Evolutionary conservation across 441 rosid species (phyloP), one percentile per base, ranked within the genome.

Genomic region (Theobroma grandiflorum): DNA sequence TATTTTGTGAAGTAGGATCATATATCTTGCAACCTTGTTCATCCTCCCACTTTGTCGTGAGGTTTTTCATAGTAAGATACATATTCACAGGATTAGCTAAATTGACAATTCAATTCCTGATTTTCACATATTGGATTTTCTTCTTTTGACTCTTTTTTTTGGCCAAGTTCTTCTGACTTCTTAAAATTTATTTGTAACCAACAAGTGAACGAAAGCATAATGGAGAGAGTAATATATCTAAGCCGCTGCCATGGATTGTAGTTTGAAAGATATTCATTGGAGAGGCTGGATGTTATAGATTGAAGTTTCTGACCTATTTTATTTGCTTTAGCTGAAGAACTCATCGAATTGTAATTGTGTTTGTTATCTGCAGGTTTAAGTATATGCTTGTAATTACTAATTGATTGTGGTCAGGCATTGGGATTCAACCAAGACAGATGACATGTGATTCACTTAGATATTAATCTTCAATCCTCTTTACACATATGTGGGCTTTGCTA

Each of bases 331-430:
- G 31, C n/a, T 79, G 45, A 64, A 72, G 78, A 63, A 40, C 74
- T 80, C 70, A 47, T 76, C 22, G 35, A 53, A 26, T 62, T 49
- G 43, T 75, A 35, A 43, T 61, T 77, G 42, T 59, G 79, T 77
- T 74, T 64, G 6, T 75, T 77, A 55, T 59, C 75, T 74, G 68
- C 62, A 66, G 81, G 78, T 82, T 80, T 74, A 76, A 71, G 59
- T 79, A 16, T 47, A 26, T 68, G 79, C 67, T 68, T 74, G 26
- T 53, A 73, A n/a, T 72, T 71, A 75, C 43, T 40, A 80, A 63
- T 45, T 43, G 63, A 14, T 50, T 75, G 74, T 35, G 79, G 83
- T 76, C 74, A 74, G 70, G 42, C 69, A 31, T 38, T 55, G 49
- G 43, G 73, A 38, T 78, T 81, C 62, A 45, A 49, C 14, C 35